A percentile compares a stretch with the other conserved stretches of the same genome.
Evolutionary conservation across 1,284 basidiomycete species (phyloP).

Genomic region (Tremellales sp.): DNA sequence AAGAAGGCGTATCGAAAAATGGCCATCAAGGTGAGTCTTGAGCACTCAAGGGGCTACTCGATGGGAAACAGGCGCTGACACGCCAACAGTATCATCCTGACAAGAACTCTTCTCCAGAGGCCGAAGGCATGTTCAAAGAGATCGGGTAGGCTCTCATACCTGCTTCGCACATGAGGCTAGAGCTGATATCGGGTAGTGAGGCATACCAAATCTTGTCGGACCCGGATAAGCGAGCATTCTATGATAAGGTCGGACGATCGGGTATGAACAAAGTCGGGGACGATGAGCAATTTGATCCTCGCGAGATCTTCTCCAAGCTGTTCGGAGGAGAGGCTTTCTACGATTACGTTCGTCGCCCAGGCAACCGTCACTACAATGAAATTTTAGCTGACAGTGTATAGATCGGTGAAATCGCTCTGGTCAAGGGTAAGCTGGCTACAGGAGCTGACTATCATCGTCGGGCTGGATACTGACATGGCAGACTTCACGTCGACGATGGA

Average conservation of each 20-base stretch:
- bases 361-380: no score
- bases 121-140: slow-evolving; percentile 90
- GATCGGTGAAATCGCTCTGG: slow-evolving; percentile 89
- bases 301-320: slow-evolving; percentile 85
- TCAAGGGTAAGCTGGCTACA: slow-evolving; percentile 56
- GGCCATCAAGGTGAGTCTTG: slow-evolving; percentile 74
- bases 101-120: slow-evolving; percentile 82
- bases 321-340: slow-evolving; percentile 67
- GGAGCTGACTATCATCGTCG: not conserved
- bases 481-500: slow-evolving; percentile 49
- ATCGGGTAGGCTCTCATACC: slow-evolving; percentile 61
- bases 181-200: slow-evolving; percentile 66
- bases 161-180: not conserved
- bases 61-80: not conserved
- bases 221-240: slow-evolving; percentile 78
- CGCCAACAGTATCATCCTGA: slow-evolving; percentile 89
- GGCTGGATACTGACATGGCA: not conserved
- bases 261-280: slow-evolving; percentile 40
- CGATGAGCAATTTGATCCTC: slow-evolving; percentile 62
- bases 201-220: slow-evolving; percentile 85
- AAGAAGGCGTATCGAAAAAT: slow-evolving; percentile 96
- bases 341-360: slow-evolving; percentile 81
- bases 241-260: slow-evolving; percentile 87
- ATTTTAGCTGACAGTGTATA: slow-evolving; percentile 39
- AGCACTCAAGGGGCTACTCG: not conserved